Percentiles rank a stretch among this genome's conserved stretches.
phyloP scores from a whole-genome alignment of 2,329 filamentous ascomycete species.

The Westerdykella sp. region DNA sequence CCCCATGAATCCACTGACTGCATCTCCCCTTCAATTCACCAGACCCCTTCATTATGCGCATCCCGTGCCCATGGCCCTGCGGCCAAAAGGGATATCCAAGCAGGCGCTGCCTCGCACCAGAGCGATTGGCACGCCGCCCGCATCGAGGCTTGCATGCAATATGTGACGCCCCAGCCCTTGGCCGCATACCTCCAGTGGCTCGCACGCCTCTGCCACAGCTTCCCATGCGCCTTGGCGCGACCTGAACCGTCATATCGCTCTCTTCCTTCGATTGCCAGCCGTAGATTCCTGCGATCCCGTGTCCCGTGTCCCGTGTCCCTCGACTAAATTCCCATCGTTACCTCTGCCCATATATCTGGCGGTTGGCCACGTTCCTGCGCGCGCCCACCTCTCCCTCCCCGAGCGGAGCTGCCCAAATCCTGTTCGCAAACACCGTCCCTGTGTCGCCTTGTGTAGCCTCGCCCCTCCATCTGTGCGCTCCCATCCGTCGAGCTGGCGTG shows the following conservation, averaged over 20 bases:
- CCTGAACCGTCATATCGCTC: too few relatives aligned
- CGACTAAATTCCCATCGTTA: slow-evolving; percentile 6
- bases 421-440: slow-evolving; percentile 6
- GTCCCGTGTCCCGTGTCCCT: too few relatives aligned
- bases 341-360: slow-evolving; percentile 13
- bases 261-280: too few relatives aligned
- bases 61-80: too few relatives aligned
- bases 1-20: too few relatives aligned
- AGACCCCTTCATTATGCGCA: too few relatives aligned
- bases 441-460: not conserved
- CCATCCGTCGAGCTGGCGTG: slow-evolving; percentile 25
- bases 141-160: slow-evolving; percentile 13
- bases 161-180: slow-evolving; percentile 15
- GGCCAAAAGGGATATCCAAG: not conserved
- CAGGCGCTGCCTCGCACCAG: not conserved
- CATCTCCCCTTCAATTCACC: too few relatives aligned
- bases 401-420: slow-evolving; percentile 6
- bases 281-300: slow-evolving; percentile 8
- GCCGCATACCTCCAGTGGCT: slow-evolving; percentile 5
- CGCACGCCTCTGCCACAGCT: not conserved
- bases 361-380: slow-evolving; percentile 25
- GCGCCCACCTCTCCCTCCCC: slow-evolving; percentile 10
- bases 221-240: not conserved
- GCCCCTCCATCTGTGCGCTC: not conserved
- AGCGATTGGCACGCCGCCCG: not conserved